Conservation (phyloP, 495 filamentous ascomycete genomes). For the Staphylotrichum tortipilum region DNA sequence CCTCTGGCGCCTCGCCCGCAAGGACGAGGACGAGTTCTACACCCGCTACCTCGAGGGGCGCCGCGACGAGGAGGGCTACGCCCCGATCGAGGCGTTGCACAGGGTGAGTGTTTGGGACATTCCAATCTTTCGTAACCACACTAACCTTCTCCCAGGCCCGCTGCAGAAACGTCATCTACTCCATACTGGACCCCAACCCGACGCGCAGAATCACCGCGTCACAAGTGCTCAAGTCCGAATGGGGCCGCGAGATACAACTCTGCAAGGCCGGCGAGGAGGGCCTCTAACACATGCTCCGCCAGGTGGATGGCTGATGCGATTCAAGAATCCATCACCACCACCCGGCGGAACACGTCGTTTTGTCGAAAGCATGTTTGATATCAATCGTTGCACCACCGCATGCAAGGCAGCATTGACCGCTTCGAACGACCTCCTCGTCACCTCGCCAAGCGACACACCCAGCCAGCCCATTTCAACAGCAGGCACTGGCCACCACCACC, state of each 20-base stretch:
- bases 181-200: slow-evolving; percentile 92
- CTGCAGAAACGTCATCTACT: slow-evolving; percentile 98
- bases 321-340: slow-evolving; percentile 3
- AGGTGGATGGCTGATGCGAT: slow-evolving; percentile 7
- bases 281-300: slow-evolving; percentile 36
- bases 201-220: slow-evolving; percentile 87
- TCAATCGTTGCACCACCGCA: not conserved
- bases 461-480: not conserved
- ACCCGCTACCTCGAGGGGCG: slow-evolving; percentile 85
- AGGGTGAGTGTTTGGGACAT: slow-evolving; percentile 58
- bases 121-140: slow-evolving; percentile 1
- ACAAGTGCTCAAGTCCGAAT: slow-evolving; percentile 95
- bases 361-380: too few species aligned
- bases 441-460: not conserved
- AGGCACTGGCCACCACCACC: too few species aligned
- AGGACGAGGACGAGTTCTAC: slow-evolving; percentile 96
- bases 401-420: too few species aligned
- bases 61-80: slow-evolving; percentile 88
- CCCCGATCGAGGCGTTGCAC: slow-evolving; percentile 90
- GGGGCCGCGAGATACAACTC: slow-evolving; percentile 92
- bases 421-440: too few species aligned
- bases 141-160: slow-evolving; percentile 55
- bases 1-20: slow-evolving; percentile 90
- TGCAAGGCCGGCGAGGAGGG: slow-evolving; percentile 96
- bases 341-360: slow-evolving; percentile 13